Conservation (phyloP, 1,284 basidiomycete genomes). For the Sanghuangporus baumii region DNA sequence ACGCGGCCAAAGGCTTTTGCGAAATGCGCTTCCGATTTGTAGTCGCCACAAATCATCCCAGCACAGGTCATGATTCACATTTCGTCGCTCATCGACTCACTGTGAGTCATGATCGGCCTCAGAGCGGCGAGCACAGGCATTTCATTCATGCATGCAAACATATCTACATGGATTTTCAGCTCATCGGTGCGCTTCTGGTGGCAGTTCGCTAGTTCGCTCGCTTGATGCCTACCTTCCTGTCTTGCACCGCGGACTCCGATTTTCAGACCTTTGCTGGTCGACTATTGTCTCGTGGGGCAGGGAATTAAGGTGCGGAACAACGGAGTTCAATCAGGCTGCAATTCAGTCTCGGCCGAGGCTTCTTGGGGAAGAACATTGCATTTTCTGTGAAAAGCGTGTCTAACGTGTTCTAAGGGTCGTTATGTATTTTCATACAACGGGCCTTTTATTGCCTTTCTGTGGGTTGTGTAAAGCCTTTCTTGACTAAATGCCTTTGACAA, state of each 20-base stretch:
- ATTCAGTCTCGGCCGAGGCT: conserved; percentile 1
- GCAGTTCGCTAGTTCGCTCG: neutral
- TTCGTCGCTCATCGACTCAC: too few species aligned
- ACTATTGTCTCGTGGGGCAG: neutral
- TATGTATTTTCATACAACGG: neutral
- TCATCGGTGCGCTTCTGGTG: neutral
- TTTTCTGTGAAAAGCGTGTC: neutral
- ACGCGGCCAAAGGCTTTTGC: too few species aligned
- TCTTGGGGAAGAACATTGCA: neutral
- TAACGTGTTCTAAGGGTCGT: conserved; percentile 1
- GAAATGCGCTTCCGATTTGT: too few species aligned
- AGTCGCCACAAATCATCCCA: too few species aligned
- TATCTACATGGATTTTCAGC: neutral
- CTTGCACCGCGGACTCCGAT: neutral
- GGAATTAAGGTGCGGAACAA: neutral
- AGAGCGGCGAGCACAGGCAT: too few species aligned
- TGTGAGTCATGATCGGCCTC: too few species aligned
- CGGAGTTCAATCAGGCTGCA: neutral
- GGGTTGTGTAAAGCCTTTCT: neutral
- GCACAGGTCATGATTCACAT: too few species aligned
- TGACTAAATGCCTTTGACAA: neutral
- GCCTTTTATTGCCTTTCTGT: neutral
- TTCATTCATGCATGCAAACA: too few species aligned
- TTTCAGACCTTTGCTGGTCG: neutral
- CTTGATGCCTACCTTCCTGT: neutral